A percentile compares a stretch with the other conserved stretches of the same genome.
Evolutionary conservation across 2,329 filamentous ascomycete genomes (phyloP).

Genomic region (Aspergillus sp.): DNA sequence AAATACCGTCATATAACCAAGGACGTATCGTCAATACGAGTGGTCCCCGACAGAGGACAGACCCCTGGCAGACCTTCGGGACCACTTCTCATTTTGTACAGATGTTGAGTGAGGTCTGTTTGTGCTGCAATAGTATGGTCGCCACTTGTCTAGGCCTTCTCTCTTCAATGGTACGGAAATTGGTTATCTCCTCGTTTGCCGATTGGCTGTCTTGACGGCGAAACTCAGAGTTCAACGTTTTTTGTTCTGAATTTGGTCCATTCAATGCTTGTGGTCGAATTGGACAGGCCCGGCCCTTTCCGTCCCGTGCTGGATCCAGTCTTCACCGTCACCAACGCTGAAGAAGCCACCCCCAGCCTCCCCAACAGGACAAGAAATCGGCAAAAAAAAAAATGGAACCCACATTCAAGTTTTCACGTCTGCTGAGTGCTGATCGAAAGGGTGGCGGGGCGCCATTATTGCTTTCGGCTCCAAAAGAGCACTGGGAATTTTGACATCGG

Average conservation of each 20-base stretch:
- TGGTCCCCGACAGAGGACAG: slow-evolving; percentile 6
- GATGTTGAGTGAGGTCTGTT: not conserved
- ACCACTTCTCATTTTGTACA: slow-evolving; percentile 11
- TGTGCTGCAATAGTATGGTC: slow-evolving; percentile 4
- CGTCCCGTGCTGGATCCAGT: slow-evolving; percentile 31
- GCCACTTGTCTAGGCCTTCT: not conserved
- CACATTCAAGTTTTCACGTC: not conserved
- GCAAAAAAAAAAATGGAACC: not conserved
- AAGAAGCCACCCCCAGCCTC: not conserved
- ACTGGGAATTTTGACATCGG: not conserved
- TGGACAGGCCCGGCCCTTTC: slow-evolving; percentile 37
- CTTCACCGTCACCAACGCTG: slow-evolving; percentile 13
- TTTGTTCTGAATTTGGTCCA: slow-evolving; percentile 14
- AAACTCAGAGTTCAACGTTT: slow-evolving; percentile 8
- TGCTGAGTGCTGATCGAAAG: not conserved
- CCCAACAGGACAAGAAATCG: not conserved
- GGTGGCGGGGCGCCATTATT: not conserved
- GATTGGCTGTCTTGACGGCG: slow-evolving; percentile 9
- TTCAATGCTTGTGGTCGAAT: slow-evolving; percentile 10
- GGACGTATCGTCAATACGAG: slow-evolving; percentile 29
- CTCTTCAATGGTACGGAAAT: slow-evolving; percentile 1
- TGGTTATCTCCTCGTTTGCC: not conserved
- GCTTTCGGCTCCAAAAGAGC: not conserved
- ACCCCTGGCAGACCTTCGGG: slow-evolving; percentile 10
- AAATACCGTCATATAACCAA: slow-evolving; percentile 31